A percentile compares a stretch with the other conserved stretches of the same genome.
Conservation (phyloP, 2,329 filamentous ascomycete genomes). For the Aspergillus luchuensis region DNA sequence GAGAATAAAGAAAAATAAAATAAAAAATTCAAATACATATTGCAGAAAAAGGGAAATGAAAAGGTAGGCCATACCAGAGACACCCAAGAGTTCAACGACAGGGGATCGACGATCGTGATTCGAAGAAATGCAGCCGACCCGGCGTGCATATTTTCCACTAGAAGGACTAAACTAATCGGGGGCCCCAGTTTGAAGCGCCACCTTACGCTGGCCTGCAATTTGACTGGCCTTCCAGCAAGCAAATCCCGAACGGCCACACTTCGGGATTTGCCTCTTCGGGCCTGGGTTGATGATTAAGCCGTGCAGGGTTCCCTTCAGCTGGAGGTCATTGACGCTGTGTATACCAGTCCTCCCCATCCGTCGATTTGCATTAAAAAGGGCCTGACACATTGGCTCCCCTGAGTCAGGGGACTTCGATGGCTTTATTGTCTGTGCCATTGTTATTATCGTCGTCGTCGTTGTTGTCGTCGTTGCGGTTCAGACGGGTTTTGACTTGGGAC, state of each 20-base stretch:
- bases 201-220: constrained; percentile 1
- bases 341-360: constrained; percentile 36
- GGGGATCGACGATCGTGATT: not conserved
- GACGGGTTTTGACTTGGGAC: too few species aligned
- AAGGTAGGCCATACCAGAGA: not conserved
- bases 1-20: not conserved
- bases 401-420: not conserved
- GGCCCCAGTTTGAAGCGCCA: not conserved
- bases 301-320: constrained; percentile 16
- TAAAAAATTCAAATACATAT: not conserved
- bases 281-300: constrained; percentile 34
- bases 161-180: not conserved
- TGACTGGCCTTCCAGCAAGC: constrained; percentile 12
- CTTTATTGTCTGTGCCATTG: not conserved
- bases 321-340: constrained; percentile 20
- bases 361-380: constrained; percentile 14
- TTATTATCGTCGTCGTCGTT: not conserved
- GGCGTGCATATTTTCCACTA: constrained; percentile 3
- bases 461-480: not conserved
- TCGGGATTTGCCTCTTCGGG: constrained; percentile 38
- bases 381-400: constrained; percentile 10
- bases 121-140: not conserved
- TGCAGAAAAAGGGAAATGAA: not conserved
- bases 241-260: constrained; percentile 36
- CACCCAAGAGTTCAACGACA: not conserved